A percentile compares a stretch with the other conserved stretches of the same genome.
These are phyloP conservation scores for Pilaira anomala DNA, from an alignment of 192 early-diverging fungal genomes.

Conservation along the genomic window DNA sequence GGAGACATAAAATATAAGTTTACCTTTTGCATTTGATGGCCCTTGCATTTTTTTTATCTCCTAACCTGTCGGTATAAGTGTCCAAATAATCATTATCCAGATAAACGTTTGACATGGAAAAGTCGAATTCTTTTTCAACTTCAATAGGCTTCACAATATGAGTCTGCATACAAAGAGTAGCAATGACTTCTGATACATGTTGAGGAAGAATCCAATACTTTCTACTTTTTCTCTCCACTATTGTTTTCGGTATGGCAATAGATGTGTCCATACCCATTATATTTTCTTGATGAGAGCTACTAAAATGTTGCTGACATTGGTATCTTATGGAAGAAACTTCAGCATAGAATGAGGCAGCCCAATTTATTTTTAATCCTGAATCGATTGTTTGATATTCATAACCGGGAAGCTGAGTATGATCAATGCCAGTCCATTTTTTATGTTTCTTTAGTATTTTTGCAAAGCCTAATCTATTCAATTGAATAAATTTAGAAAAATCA, in stretches of 20 bases:
- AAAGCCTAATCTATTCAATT: constrained; percentile 76
- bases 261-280: constrained; percentile 1
- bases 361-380: constrained; percentile 72
- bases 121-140: constrained; percentile 54
- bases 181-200: constrained; percentile 85
- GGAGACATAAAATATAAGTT: constrained; percentile 80
- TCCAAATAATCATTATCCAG: constrained; percentile 84
- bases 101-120: constrained; percentile 82
- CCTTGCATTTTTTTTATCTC: constrained; percentile 76
- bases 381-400: constrained; percentile 59
- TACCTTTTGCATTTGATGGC: constrained; percentile 85
- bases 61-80: constrained; percentile 76
- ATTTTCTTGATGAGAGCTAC: neutral
- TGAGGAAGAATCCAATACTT: constrained; percentile 91
- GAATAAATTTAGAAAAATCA: constrained; percentile 69
- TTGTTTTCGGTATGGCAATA: neutral
- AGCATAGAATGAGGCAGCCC: constrained; percentile 72
- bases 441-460: constrained; percentile 96
- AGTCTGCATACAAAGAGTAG: constrained; percentile 76
- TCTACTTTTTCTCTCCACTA: constrained; percentile 32
- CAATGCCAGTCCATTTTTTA: constrained; percentile 78
- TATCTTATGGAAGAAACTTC: constrained; percentile 76
- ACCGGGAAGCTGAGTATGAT: constrained; percentile 64
- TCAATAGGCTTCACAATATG: constrained; percentile 71
- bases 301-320: constrained; percentile 46